These are phyloP conservation scores for Enterospora canceri DNA, from an alignment of 371 early-diverging fungal species.

Conservation along the genomic window DNA sequence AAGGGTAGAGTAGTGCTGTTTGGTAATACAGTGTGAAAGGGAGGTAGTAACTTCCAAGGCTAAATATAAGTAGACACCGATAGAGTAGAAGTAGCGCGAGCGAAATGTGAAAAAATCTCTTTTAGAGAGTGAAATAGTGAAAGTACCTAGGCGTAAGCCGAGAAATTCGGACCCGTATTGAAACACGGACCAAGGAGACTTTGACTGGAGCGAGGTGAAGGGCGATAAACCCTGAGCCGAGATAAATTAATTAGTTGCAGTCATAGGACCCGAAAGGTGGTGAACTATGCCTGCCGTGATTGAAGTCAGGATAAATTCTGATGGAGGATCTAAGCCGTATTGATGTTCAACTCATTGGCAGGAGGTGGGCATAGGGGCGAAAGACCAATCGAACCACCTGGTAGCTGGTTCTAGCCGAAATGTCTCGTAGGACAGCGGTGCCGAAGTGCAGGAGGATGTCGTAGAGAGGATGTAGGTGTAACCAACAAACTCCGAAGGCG, in stretches of 20 bases:
- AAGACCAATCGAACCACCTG: slow-evolving; percentile 41
- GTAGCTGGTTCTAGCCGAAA: slow-evolving; percentile 43
- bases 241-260: slow-evolving; percentile 2
- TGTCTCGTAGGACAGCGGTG: slow-evolving; percentile 42
- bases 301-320: slow-evolving; percentile 26
- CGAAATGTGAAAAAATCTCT: slow-evolving; percentile 62
- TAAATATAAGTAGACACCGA: slow-evolving; percentile 65
- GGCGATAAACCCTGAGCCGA: background rate
- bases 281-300: slow-evolving; percentile 26
- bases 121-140: slow-evolving; percentile 58
- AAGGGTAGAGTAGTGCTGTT: slow-evolving; percentile 23
- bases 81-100: slow-evolving; percentile 66
- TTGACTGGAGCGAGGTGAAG: slow-evolving; percentile 15
- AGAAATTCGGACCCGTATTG: slow-evolving; percentile 22
- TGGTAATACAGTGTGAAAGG: slow-evolving; percentile 54
- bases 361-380: slow-evolving; percentile 33
- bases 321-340: slow-evolving; percentile 29
- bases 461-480: slow-evolving; percentile 5
- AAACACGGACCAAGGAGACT: slow-evolving; percentile 38
- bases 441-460: background rate
- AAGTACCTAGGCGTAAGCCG: slow-evolving; percentile 6
- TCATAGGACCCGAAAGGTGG: slow-evolving; percentile 27
- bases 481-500: slow-evolving; percentile 16
- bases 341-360: slow-evolving; percentile 34
- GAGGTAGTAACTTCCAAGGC: slow-evolving; percentile 62